phyloP scores from a whole-genome alignment of 1,284 basidiomycete genomes.

The Fomitopsis pinicola region DNA sequence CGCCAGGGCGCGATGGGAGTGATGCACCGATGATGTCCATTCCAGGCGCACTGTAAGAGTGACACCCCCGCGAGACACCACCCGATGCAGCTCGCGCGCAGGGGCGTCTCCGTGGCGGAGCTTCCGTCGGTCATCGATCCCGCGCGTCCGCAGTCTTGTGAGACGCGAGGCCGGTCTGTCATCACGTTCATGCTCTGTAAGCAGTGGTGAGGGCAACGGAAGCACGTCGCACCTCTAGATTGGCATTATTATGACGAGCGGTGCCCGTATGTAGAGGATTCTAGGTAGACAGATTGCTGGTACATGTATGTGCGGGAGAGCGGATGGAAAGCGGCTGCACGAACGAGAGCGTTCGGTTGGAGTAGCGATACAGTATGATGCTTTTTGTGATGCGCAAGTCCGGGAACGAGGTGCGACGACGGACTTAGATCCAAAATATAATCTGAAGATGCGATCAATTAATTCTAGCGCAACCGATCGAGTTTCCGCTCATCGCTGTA shows the following conservation, averaged over 20 bases:
- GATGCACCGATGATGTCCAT: background rate
- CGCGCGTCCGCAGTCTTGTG: background rate
- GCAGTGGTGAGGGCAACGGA: background rate
- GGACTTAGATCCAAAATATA: conserved; percentile 9
- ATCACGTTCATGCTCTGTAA: background rate
- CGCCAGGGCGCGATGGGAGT: conserved; percentile 2
- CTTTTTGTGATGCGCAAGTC: conserved; percentile 11
- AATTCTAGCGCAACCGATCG: conserved; percentile 9
- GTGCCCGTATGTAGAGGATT: background rate
- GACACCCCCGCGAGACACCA: background rate
- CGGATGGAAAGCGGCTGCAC: conserved; percentile 11
- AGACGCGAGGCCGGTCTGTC: background rate
- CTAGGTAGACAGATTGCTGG: conserved; percentile 5
- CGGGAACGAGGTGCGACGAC: conserved; percentile 11
- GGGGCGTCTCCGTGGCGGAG: background rate
- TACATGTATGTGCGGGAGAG: conserved; percentile 8
- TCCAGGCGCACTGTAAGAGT: background rate
- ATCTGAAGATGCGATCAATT: conserved; percentile 4
- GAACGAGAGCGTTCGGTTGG: conserved; percentile 12
- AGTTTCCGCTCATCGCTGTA: conserved; percentile 4
- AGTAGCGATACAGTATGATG: conserved; percentile 19
- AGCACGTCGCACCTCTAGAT: background rate
- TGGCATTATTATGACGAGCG: background rate
- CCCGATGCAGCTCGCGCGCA: conserved; percentile 1
- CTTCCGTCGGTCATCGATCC: background rate